Base-by-base conservation (phyloP, 2,329 filamentous ascomycete genomes). In the Colletotrichum sp. region DNA sequence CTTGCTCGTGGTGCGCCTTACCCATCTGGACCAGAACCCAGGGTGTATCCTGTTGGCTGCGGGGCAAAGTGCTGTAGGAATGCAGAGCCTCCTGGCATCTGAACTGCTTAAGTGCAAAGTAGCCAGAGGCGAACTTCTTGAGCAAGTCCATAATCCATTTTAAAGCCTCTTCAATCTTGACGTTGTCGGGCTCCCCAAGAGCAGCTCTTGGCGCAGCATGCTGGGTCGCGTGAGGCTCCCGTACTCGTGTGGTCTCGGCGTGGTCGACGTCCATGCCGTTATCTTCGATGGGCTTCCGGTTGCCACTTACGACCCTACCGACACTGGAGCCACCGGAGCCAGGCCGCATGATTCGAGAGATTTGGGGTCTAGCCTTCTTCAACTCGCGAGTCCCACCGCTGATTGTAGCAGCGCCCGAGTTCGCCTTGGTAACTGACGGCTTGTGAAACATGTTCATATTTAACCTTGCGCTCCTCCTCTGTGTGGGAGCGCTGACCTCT, bases 1-100 rank as follows among this genome's bases (percentile, higher is more conserved):
- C 94, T 83, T 96, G 95, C 86, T 99, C 97, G 83, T 98, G 98
- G 82, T 98, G 92, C 21, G 96, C 95, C 79, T 95, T 94, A 9
- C 96, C 98, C 82, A 99, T 93, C 81, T 98, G 95, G 8, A 96
- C 93, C 72, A 98, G 89, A 16, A 98, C 95, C 95, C 96, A 99
- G 2, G 97, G 95, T 3, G 96, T 98, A 77, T 98, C 96, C 79
- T 95, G 93, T 81, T 99, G 96, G 7, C 89, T 86, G 34, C 91
- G 87, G 3, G 95, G 93, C 24, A 99, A 87, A 1, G 92, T 90
- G 76, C 90, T 90, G 82, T 96, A 96, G 4, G 92, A 89, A 76
- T 94, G 91, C 63, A 98, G 87, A 3, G 97, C 95, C 76, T 97
- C 93, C 26, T 91, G 88, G 79, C 95, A 95, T 79, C 94, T 93